phyloP scores from a whole-genome alignment of 495 filamentous ascomycete species.

The Immersiella caudata region DNA sequence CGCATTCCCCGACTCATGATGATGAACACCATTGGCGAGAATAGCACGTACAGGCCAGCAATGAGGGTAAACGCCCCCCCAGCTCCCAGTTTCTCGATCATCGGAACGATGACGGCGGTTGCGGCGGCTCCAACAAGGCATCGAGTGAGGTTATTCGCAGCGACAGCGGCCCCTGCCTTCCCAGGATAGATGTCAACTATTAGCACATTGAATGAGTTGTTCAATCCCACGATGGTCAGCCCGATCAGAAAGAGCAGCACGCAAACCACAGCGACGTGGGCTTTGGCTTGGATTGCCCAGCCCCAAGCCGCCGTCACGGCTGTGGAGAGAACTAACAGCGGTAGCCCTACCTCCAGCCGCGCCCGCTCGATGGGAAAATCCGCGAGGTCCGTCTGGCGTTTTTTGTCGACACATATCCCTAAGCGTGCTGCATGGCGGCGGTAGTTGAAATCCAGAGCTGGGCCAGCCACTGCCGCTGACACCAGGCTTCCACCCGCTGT shows the following conservation, averaged over 20 bases:
- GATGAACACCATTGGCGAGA: slow-evolving; percentile 55
- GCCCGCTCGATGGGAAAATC: slow-evolving; percentile 68
- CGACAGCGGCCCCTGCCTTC: slow-evolving; percentile 65
- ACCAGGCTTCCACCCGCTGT: slow-evolving; percentile 64
- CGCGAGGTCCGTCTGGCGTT: slow-evolving; percentile 50
- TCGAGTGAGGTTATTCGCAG: slow-evolving; percentile 70
- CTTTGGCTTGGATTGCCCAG: slow-evolving; percentile 53
- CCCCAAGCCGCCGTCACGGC: slow-evolving; percentile 54
- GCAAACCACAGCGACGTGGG: slow-evolving; percentile 48
- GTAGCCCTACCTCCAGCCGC: slow-evolving; percentile 60
- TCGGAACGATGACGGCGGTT: slow-evolving; percentile 65
- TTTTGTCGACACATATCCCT: slow-evolving; percentile 50
- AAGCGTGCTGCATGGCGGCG: slow-evolving; percentile 44
- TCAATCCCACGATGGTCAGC: slow-evolving; percentile 51
- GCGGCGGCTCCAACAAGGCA: slow-evolving; percentile 70
- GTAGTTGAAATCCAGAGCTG: slow-evolving; percentile 56
- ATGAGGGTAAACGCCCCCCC: slow-evolving; percentile 75
- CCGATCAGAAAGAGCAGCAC: slow-evolving; percentile 61
- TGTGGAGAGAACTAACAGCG: slow-evolving; percentile 47
- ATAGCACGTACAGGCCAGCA: slow-evolving; percentile 54
- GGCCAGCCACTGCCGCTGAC: slow-evolving; percentile 58
- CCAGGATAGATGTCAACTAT: slow-evolving; percentile 68
- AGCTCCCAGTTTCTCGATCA: slow-evolving; percentile 65
- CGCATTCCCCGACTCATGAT: slow-evolving; percentile 43
- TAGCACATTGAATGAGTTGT: slow-evolving; percentile 55